Base-by-base conservation (phyloP, 805 yeast species). In the Lipomyces kockii region DNA sequence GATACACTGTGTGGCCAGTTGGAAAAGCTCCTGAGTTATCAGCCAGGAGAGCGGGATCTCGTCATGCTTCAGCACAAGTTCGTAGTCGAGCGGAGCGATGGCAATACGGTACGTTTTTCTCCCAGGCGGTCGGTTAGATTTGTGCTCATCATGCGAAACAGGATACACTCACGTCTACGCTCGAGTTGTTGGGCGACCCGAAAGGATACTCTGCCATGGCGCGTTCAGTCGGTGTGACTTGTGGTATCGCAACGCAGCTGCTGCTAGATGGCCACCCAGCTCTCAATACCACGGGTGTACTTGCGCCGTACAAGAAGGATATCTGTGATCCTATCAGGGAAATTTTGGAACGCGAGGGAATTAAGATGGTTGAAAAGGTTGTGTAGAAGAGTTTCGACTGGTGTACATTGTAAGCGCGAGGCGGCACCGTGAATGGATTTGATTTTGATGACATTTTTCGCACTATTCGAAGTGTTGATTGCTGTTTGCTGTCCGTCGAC, bases 141-240 rank as follows among this genome's bases (percentile, higher is more conserved):
- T 6, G 14, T n/a, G 17, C 55, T 52, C 32, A 52, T 25, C 5
- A 22, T 52, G 53, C 34, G 55, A 22, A 7, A 52, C 86, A 84
- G 64, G 98, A 95, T 83, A 85, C 89, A 70, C 92, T 98, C 86
- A 92, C 98, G 67, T 90, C 98, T 20, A 94, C 99, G 69, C 84
- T 94, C 78, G 93, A 92, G 51, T 97, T 92, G 80, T 91, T 90
- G 80, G 98, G 99, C 83, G 87, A 85, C 73, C 83, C 83, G 64
- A 92, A 93, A 68, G 94, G 94, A 64, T 95, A 93, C 87, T 89
- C 97, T 53, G 92, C 98, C 51, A 94, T 94, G 99, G 98, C 98
- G 73, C 92, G 93, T 78, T 86, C 91, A 72, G 99, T 94, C 64
- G 99, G 99, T 84, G 92, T 91, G 71, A 98, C 99, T 74, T 93